These are phyloP conservation scores for Ceratocystis papillata DNA, from an alignment of 2,329 filamentous ascomycete genomes.

Conservation along the genomic window DNA sequence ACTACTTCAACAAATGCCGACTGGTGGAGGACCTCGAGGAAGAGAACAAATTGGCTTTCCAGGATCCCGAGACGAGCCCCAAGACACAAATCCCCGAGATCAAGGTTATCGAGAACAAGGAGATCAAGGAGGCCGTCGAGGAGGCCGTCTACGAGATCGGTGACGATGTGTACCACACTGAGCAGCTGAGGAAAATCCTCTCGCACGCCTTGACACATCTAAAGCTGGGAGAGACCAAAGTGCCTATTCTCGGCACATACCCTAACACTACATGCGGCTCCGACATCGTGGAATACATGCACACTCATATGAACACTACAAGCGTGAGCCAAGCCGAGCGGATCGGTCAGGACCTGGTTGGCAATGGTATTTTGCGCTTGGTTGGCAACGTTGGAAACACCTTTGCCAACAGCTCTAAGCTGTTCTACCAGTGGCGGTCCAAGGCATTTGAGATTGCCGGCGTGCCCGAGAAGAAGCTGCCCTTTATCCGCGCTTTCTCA, in stretches of 20 bases:
- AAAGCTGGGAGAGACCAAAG: constrained; percentile 81
- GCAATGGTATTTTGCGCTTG: constrained; percentile 74
- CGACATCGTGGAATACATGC: constrained; percentile 92
- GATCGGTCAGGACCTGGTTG: constrained; percentile 85
- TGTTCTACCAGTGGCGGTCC: constrained; percentile 95
- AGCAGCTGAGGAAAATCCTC: constrained; percentile 85
- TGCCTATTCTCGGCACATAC: constrained; percentile 90
- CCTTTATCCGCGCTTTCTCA: constrained; percentile 64
- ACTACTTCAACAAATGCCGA: constrained; percentile 98
- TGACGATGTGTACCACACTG: constrained; percentile 71
- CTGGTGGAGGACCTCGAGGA: constrained; percentile 93
- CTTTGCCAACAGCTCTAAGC: constrained; percentile 93
- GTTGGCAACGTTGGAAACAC: constrained; percentile 90
- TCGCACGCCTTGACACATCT: constrained; percentile 77
- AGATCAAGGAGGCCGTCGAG: constrained; percentile 57
- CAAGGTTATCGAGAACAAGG: constrained; percentile 63
- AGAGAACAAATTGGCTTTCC: constrained; percentile 96
- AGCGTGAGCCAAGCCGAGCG: constrained; percentile 85
- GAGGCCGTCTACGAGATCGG: constrained; percentile 80
- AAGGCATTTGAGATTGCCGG: constrained; percentile 83
- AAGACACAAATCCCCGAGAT: constrained; percentile 67
- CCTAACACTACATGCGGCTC: constrained; percentile 83
- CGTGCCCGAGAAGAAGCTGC: constrained; percentile 74
- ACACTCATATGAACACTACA: constrained; percentile 71
- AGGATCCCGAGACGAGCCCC: constrained; percentile 66